These are phyloP conservation scores for Phytopythium kandeliae DNA, from an alignment of 352 stramenopile genomes.

Conservation along the genomic window DNA sequence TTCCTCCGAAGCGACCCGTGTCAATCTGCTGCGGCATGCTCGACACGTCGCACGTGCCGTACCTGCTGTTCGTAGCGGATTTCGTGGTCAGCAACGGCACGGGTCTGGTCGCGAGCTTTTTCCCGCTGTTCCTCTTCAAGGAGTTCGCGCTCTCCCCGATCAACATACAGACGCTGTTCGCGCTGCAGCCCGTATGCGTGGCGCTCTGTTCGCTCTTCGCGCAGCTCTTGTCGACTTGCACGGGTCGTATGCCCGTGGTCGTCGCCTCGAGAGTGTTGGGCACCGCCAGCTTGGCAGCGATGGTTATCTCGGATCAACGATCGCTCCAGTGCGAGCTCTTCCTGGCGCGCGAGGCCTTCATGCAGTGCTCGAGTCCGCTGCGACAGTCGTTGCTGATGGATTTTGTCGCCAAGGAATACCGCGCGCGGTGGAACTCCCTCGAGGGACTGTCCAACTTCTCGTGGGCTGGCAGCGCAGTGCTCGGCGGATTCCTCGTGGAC, in stretches of 20 bases:
- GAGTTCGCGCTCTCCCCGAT: constrained; percentile 53
- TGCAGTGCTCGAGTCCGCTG: constrained; percentile 57
- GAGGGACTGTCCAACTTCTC: constrained; percentile 57
- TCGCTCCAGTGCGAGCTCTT: constrained; percentile 42
- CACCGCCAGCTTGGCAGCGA: constrained; percentile 36
- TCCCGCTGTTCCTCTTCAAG: constrained; percentile 60
- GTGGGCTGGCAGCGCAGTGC: constrained; percentile 56
- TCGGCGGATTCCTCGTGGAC: constrained; percentile 59
- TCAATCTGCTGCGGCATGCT: constrained; percentile 27
- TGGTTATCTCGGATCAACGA: constrained; percentile 27
- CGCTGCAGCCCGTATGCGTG: constrained; percentile 42
- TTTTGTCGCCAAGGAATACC: constrained; percentile 51
- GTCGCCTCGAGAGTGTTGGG: constrained; percentile 33
- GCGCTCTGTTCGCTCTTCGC: constrained; percentile 34
- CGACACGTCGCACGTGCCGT: constrained; percentile 41
- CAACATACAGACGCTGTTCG: constrained; percentile 48
- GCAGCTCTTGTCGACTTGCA: constrained; percentile 28
- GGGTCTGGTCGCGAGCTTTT: constrained; percentile 51
- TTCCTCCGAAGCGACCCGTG: not conserved
- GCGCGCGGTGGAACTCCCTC: constrained; percentile 66
- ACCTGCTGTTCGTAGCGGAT: constrained; percentile 54
- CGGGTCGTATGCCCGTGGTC: constrained; percentile 53
- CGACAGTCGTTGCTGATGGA: constrained; percentile 73
- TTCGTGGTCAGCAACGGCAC: constrained; percentile 66
- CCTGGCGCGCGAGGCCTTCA: constrained; percentile 41